Base-by-base conservation (phyloP, 83 land plant species). In the Diphasiastrum complanatum region DNA sequence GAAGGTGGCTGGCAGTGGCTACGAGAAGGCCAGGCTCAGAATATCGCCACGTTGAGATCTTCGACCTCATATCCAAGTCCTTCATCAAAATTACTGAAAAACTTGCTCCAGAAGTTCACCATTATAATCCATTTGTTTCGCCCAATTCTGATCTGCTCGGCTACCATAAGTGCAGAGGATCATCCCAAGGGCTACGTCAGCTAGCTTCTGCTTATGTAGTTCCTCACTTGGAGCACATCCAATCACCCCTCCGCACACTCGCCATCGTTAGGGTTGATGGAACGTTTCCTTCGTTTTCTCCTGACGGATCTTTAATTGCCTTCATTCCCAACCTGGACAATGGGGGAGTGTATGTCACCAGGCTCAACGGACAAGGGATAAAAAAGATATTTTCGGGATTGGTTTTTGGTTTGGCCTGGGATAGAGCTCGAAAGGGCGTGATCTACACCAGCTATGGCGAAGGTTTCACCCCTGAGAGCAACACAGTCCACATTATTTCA, bases 101-200 rank as follows among this genome's bases (percentile, higher is more conserved):
- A 30, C 33, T 64, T 18, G 2, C 61, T 27, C 74, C 74, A 11
- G 4, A 29, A 16, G 40, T 35, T 16, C 11, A 75, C 61, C 76
- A 76, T 30, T 76, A 65, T 28, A 70, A 71, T 28, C 79, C 79
- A n/a, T 76, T 71, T 55, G 60, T 76, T 3, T 65, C 76, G 22
- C 46, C 50, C 0, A 33, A 34, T 35, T 71, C 79, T 0, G 34
- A 49, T 33, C 31, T 28, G 12, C 8, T 76, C 4, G 75, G 75
- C 0, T 76, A 76, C 58, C 77, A 72, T 40, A 52, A 61, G 38
- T 77, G 72, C 67, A 55, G 72, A 37, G 65, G 70, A n/a, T n/a
- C n/a, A n/a, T n/a, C n/a, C n/a, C n/a, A 30, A 25, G 22, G 10
- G 31, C 22, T 12, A 4, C 5, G 28, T 63, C 22, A 33, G 64